These are phyloP conservation scores for Amaranthus hypochondriacus DNA, from an alignment of 148 eudicot species.

Conservation along the genomic window DNA sequence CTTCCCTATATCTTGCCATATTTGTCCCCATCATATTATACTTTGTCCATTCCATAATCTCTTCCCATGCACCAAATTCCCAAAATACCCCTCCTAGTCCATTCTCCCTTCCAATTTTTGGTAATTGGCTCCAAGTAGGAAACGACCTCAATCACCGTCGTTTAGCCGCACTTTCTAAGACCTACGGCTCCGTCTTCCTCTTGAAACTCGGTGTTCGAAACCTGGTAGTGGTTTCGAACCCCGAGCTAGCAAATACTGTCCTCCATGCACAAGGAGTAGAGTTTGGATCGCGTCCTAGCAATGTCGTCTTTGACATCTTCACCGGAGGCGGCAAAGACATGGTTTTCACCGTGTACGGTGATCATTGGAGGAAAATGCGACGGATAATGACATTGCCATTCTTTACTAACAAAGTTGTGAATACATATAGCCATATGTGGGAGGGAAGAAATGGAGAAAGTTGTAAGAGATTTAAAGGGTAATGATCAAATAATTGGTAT, in stretches of 20 bases:
- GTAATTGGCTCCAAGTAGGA: conserved; percentile 58
- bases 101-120: conserved; percentile 35
- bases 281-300: conserved; percentile 52
- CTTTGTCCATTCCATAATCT: conserved; percentile 15
- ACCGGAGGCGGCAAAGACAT: conserved; percentile 52
- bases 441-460: conserved; percentile 40
- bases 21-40: conserved; percentile 13
- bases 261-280: conserved; percentile 53
- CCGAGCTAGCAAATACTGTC: conserved; percentile 42
- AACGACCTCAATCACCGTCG: conserved; percentile 47
- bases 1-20: conserved; percentile 14
- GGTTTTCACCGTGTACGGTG: conserved; percentile 51
- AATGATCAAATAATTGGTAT: conserved; percentile 13
- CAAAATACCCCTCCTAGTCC: conserved; percentile 40
- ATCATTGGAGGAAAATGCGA: conserved; percentile 58
- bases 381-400: conserved; percentile 58
- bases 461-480: conserved; percentile 33
- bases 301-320: conserved; percentile 56
- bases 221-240: conserved; percentile 45
- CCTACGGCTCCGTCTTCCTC: conserved; percentile 35
- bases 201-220: conserved; percentile 42
- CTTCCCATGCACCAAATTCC: conserved; percentile 9
- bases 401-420: conserved; percentile 55
- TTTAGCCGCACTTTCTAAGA: conserved; percentile 31
- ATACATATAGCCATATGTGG: conserved; percentile 38